A percentile compares a stretch with the other conserved stretches of the same genome.
phyloP scores from a whole-genome alignment of 2,329 filamentous ascomycete species.

The Akanthomyces dipterigenus region DNA sequence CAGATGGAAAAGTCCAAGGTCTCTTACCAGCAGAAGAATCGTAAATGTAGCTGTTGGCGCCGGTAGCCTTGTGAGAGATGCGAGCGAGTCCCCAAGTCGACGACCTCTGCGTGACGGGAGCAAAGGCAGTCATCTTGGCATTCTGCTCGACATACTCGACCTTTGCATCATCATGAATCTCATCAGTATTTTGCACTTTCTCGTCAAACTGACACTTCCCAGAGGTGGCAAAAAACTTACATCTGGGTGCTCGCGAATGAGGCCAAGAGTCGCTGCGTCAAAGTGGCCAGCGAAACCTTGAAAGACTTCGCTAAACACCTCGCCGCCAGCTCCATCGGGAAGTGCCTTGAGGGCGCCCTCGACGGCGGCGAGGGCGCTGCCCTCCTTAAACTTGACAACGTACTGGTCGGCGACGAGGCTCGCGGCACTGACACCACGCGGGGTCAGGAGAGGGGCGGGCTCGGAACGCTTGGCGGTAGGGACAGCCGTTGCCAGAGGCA shows the following conservation, averaged over 20 bases:
- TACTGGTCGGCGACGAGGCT: slow-evolving; percentile 17
- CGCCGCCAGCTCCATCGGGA: slow-evolving; percentile 12
- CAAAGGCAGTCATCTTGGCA: slow-evolving; percentile 18
- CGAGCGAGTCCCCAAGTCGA: slow-evolving; percentile 19
- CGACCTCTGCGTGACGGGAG: slow-evolving; percentile 13
- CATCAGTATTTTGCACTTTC: neutral
- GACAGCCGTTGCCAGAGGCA: neutral
- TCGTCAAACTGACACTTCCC: too few relatives aligned
- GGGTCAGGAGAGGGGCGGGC: slow-evolving; percentile 16
- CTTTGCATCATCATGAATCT: neutral
- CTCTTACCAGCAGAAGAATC: slow-evolving; percentile 15
- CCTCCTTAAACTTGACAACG: slow-evolving; percentile 19
- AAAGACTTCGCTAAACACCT: slow-evolving; percentile 14
- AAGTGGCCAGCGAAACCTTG: slow-evolving; percentile 15
- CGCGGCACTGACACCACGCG: slow-evolving; percentile 5
- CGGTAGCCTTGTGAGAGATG: slow-evolving; percentile 16
- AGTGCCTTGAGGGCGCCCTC: slow-evolving; percentile 13
- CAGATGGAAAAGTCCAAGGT: too few relatives aligned
- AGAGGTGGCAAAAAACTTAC: neutral
- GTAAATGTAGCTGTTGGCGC: slow-evolving; percentile 16
- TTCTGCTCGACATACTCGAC: slow-evolving; percentile 33
- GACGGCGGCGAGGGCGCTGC: slow-evolving; percentile 8
- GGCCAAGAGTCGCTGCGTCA: slow-evolving; percentile 6
- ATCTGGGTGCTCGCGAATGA: slow-evolving; percentile 13
- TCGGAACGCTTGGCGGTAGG: slow-evolving; percentile 7